A percentile compares a stretch with the other conserved stretches of the same genome.
Conservation (phyloP, 1,284 basidiomycete species). For the Rhodotorula glutinis region DNA sequence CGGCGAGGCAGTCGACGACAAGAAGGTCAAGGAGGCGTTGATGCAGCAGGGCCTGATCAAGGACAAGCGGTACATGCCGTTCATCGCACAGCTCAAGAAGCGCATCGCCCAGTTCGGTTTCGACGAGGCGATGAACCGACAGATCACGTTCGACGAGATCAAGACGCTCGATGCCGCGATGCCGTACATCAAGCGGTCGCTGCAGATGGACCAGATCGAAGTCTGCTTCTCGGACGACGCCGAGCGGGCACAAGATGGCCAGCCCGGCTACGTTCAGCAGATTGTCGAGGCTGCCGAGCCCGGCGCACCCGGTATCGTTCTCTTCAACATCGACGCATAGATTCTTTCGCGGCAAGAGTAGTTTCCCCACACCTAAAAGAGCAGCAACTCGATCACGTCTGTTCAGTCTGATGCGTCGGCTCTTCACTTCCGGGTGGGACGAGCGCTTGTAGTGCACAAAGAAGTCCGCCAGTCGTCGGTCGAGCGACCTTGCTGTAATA, state of each 20-base stretch:
- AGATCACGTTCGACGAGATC: slow-evolving; percentile 79
- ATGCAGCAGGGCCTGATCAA: slow-evolving; percentile 78
- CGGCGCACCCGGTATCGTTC: slow-evolving; percentile 62
- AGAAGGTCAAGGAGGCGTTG: slow-evolving; percentile 68
- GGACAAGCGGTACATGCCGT: slow-evolving; percentile 95
- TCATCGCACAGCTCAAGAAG: slow-evolving; percentile 84
- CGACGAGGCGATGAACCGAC: slow-evolving; percentile 77
- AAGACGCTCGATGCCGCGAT: slow-evolving; percentile 69
- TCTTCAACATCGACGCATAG: slow-evolving; percentile 26
- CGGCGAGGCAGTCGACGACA: slow-evolving; percentile 71
- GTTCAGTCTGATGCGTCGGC: too few relatives aligned
- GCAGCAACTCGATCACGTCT: background rate
- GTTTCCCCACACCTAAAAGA: background rate
- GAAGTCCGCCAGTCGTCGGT: too few relatives aligned
- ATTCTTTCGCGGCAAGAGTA: background rate
- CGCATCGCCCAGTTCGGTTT: slow-evolving; percentile 76
- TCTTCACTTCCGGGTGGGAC: too few relatives aligned
- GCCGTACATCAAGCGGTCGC: slow-evolving; percentile 79
- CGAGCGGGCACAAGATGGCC: slow-evolving; percentile 40
- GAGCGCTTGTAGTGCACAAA: too few relatives aligned
- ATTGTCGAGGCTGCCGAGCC: slow-evolving; percentile 85
- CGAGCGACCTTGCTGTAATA: too few relatives aligned
- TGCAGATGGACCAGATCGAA: slow-evolving; percentile 70
- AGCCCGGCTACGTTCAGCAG: slow-evolving; percentile 57
- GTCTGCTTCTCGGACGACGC: slow-evolving; percentile 71